Base-by-base conservation (phyloP, 2,329 filamentous ascomycete genomes). In the Aureobasidium sp. region DNA sequence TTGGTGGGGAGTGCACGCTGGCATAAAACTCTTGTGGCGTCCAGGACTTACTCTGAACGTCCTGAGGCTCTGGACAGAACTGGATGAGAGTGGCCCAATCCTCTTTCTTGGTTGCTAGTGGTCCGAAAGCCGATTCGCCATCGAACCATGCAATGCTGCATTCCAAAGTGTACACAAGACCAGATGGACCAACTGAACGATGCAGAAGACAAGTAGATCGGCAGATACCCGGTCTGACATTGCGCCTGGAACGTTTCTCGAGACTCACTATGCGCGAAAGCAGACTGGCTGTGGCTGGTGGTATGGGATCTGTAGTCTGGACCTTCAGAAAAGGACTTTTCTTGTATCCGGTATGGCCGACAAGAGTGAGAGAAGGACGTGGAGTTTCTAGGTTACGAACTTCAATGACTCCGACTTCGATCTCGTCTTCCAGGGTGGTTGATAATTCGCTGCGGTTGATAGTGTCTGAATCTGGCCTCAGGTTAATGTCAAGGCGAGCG, bases 11-110 rank as follows among this genome's bases (percentile, higher is more conserved):
- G 72, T 90, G 86, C 1, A 92, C 90, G 20, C 88, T 88, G 61
- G 91, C 85, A 71, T 94, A 95, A 73, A 95, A 95, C 66, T 87
- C 84, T 56, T 83, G 81, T 15, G 85, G 80, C 5, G 79, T 78
- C 82, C 84, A 86, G 18, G 68, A 45, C n/a, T 60, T 23, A 20
- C 31, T 3, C 2, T 47, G 63, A 18, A 8, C 9, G n/a, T 18
- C 23, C 16, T 15, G 6, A 11, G 25, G 25, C 20, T 76, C 75
- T 3, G 70, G 67, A 54, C 74, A 73, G 20, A 72, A 61, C 20
- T 67, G 66, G 5, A 66, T 65, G 18, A 68, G 47, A 29, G 59
- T 45, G 9, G 60, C 47, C 55, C 61, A 45, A 27, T 68, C 67
- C n/a, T 64, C 43, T 23, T 53, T 55, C n/a, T 67, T 67, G 16